These are phyloP conservation scores for Sporothrix inflata DNA, from an alignment of 2,329 filamentous ascomycete genomes.

Conservation along the genomic window DNA sequence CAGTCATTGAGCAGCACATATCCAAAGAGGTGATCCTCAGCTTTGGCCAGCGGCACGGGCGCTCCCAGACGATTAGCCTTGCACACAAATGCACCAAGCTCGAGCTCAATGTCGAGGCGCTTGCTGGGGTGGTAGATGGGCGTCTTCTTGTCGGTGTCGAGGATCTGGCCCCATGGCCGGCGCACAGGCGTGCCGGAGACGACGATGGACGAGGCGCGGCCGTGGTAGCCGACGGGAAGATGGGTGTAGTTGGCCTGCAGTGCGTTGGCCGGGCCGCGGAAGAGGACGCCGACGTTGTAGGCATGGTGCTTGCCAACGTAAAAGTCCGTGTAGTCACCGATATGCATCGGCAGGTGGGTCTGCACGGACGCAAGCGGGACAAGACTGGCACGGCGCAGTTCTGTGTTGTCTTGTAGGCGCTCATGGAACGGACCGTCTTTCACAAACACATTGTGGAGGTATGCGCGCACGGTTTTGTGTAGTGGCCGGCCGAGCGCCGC, in stretches of 20 bases:
- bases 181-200: slow-evolving; percentile 72
- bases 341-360: slow-evolving; percentile 28
- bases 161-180: slow-evolving; percentile 75
- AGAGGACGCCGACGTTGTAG: slow-evolving; percentile 8
- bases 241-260: slow-evolving; percentile 82
- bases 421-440: background rate
- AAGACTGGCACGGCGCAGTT: background rate
- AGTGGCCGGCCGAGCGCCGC: slow-evolving; percentile 15
- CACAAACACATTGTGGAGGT: slow-evolving; percentile 11
- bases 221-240: slow-evolving; percentile 81
- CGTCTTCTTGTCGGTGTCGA: slow-evolving; percentile 63
- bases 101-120: slow-evolving; percentile 74
- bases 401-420: slow-evolving; percentile 4
- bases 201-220: slow-evolving; percentile 74
- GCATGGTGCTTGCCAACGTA: slow-evolving; percentile 28
- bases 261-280: slow-evolving; percentile 68
- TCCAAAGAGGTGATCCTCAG: slow-evolving; percentile 75
- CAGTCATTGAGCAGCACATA: slow-evolving; percentile 85
- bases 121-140: slow-evolving; percentile 67
- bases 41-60: slow-evolving; percentile 64
- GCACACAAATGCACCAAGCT: slow-evolving; percentile 76
- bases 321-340: slow-evolving; percentile 31
- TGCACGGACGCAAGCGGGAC: background rate
- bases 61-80: slow-evolving; percentile 66
- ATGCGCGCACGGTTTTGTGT: slow-evolving; percentile 2